Evolutionary conservation across 192 early-diverging fungal species (phyloP), one percentile per base, ranked within the genome.

Genomic region (Oehlia diaphana): DNA sequence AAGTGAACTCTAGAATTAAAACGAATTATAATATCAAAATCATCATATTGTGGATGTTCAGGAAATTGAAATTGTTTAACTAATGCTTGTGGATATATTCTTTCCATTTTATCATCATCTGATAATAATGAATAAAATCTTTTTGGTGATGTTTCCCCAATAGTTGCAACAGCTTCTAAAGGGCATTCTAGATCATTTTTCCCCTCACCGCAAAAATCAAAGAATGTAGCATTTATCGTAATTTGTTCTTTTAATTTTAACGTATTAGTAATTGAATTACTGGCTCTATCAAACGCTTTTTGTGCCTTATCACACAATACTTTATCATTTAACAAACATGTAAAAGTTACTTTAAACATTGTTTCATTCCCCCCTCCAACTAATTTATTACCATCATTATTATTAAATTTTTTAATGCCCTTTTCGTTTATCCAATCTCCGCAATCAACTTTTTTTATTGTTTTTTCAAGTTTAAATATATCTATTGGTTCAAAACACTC

Each of bases 51-150:
- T 42, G 62, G 31, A 12, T 39, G 28, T 9, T 44, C 12, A 2
- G 4, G 21, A 23, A 39, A 12, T 9, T 63, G 9, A n/a, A 64
- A 35, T 76, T 63, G 53, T 76, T 76, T 76, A 21, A 64, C 58
- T 26, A 76, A 64, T 19, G 74, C 62, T 26, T 76, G 74, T 37
- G 74, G 58, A 26, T 76, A 76, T n/a, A 42, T 6, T 63, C 74
- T 61, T 23, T n/a, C n/a, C 12, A 37, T 4, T n/a, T n/a, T 21
- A 63, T 76, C 74, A 33, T 26, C 44, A 61, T 62, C 72, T 1
- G 14, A 16, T 9, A 1, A 14, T 12, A 74, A 28, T 61, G 72
- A 39, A 10, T 53, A 21, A 3, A 14, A 58, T 19, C 26, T 44
- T 13, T 44, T 49, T 10, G 72, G 26, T 74, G 26, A 4, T 58